Conservation (phyloP, 495 filamentous ascomycete species). For the Annulohypoxylon moriforme region DNA sequence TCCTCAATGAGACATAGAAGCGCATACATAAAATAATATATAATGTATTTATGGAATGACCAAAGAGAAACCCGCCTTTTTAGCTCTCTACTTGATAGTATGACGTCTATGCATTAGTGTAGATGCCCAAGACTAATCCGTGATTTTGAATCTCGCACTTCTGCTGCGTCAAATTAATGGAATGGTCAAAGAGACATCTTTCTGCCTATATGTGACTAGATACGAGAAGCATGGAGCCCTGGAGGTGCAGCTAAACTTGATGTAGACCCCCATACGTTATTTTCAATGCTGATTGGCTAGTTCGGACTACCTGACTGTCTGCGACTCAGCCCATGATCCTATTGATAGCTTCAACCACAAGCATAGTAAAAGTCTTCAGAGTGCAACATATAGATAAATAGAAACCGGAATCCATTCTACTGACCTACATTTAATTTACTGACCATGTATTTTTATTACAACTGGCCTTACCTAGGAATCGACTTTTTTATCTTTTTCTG, state of each 20-base stretch:
- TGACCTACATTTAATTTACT: not conserved
- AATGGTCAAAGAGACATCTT: not conserved
- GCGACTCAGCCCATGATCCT: constrained; percentile 16
- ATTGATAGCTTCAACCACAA: not conserved
- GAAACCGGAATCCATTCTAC: not conserved
- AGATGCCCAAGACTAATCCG: not conserved
- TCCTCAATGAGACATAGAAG: constrained; percentile 16
- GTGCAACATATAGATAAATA: not conserved
- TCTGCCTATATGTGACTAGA: not conserved
- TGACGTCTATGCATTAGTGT: not conserved
- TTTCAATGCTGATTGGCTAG: constrained; percentile 27
- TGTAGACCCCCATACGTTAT: not conserved
- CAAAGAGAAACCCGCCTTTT: not conserved
- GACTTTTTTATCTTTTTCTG: not conserved
- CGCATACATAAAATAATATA: not conserved
- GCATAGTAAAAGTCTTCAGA: not conserved
- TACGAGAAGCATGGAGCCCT: not conserved
- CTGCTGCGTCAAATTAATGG: not conserved
- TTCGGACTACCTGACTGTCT: constrained; percentile 28
- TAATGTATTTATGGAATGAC: not conserved
- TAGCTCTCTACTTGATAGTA: not conserved
- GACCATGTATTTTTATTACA: not conserved
- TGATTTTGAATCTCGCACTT: not conserved
- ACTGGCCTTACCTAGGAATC: not conserved
- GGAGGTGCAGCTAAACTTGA: constrained; percentile 17